Evolutionary conservation across 2,329 filamentous ascomycete genomes (phyloP), one percentile per base, ranked within the genome.

Genomic region (Cladophialophora exuberans): DNA sequence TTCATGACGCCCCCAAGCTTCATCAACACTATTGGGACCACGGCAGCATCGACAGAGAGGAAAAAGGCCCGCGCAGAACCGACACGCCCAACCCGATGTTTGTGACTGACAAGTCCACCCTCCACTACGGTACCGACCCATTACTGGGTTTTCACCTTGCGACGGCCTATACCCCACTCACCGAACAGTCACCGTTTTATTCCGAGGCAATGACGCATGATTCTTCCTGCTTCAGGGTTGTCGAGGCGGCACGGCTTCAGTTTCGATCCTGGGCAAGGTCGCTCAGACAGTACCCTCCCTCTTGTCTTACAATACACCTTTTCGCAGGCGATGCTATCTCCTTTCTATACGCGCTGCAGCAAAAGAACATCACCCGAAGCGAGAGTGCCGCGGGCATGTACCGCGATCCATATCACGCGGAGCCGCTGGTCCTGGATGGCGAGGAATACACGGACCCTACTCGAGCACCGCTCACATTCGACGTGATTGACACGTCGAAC

Each of bases 101-200:
- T 33, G 65, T 25, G 72, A 54, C 54, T 20, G 52, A 61, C 31
- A 38, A 65, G n/a, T 68, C 70, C 1, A 57, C 69, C 2, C 67
- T 84, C 23, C 76, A 80, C 54, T 77, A 79, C 62, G 73, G 70
- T 3, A 74, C 73, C 3, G 72, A 85, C 55, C 83, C 83, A 0
- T 57, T 83, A 0, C 62, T 78, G 4, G 78, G 82, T 1, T 86
- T 81, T 54, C 83, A 86, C 65, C 71, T 85, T n/a, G 79, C 80
- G 2, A 69, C 74, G 1, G 78, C 75, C 2, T 75, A 72, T 54
- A 70, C 72, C 2, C 63, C 70, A 0, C 67, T 79, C 1, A 60
- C 68, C 0, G 64, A 72, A 3, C 47, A 59, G 0, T 79, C 77
- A 1, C 75, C 77, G 0, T 64, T 80, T 18, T 46, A 54, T 9